Base-by-base conservation (phyloP, 495 filamentous ascomycete species). In the Lasiosphaeris hirsuta region DNA sequence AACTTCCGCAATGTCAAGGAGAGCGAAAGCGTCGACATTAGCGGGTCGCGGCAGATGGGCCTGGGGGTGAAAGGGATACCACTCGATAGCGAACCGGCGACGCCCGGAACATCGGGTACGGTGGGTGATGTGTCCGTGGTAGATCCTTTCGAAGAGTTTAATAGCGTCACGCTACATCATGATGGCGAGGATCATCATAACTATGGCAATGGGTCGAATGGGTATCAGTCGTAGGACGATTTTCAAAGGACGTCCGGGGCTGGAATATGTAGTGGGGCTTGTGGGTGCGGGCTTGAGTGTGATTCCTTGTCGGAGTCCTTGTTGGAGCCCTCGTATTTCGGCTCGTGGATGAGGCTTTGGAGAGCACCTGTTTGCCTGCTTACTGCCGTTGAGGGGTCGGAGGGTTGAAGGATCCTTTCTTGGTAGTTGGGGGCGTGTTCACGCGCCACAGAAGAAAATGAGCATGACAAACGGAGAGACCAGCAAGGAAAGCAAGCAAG, bases 71-170 rank as follows among this genome's bases (percentile, higher is more conserved):
- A 87, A 64, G 92, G 91, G 4, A 90, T 96, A 33, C 90, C 90
- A 9, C 75, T 96, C 61, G 90, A 96, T 63, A 90, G 86, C 18
- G 90, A 90, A 8, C 74, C 94, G 34, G 86, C 87, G 3, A 97
- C 93, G 33, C 92, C 94, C 23, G 23, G 23, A 30, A 30, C 23
- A 30, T 30, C 23, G 23, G 23, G 23, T 5, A 30, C 23, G 2
- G 23, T 30, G 9, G 90, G 87, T 37, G 88, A 80, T 37, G 92
- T 96, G 67, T 72, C 86, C 15, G 58, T 40, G 54, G 81, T 83
- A n/a, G 94, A 98, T 81, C 94, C 94, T 10, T 98, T 98, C 68
- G 90, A 96, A 71, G 95, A 97, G 69, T 98, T 98, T 70, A 98
- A 98, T 73, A 96, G 90, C 65, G 94, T 98, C 35, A 98, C 94